Evolutionary conservation across 495 filamentous ascomycete genomes (phyloP), one percentile per base, ranked within the genome.

Genomic region (Bombardia bombarda): DNA sequence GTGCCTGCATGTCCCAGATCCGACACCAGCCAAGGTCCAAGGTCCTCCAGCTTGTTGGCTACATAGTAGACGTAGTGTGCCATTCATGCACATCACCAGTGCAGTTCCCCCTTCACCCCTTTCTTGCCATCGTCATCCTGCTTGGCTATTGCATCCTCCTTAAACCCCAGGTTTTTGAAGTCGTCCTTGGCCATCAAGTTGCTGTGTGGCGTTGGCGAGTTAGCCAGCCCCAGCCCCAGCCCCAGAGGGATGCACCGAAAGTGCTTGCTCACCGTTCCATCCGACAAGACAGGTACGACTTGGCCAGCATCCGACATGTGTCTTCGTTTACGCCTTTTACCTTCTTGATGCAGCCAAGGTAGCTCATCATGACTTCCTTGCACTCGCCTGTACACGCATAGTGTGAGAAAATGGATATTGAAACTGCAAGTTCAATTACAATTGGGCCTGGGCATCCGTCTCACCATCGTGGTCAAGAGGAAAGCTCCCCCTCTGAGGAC

Each of bases 131-230:
- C 44, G 12, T 30, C 28, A 24, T 46, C 37, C 30, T 34, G 46
- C 22, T 47, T 42, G 7, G 21, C 38, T 28, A 32, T 46, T 34
- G 34, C 33, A 14, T 46, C 30, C 25, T 59, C 60, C 28, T 50
- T 59, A 45, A 93, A 89, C 1, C 92, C 92, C 19, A 98, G 69
- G 50, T 98, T 98, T 64, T 84, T 84, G 56, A 96, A 87, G 41
- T 90, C 81, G 55, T 98, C 92, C 40, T 78, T 85, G 16, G 88
- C 87, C 92, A 98, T 98, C 24, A 98, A 71, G 57, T 95, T 95
- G 55, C 89, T 95, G 25, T 1, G 18, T 7, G 18, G 8, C 22
- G 9, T 7, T 19, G 17, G 42, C 45, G 9, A 33, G 31, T 33
- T 33, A 14, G 32, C 8, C 16, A 16, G 25, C 20, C 20, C 74